A percentile compares a stretch with the other conserved stretches of the same genome.
Evolutionary conservation across 306 rosid species (phyloP).

Genomic region (Trifolium repens): DNA sequence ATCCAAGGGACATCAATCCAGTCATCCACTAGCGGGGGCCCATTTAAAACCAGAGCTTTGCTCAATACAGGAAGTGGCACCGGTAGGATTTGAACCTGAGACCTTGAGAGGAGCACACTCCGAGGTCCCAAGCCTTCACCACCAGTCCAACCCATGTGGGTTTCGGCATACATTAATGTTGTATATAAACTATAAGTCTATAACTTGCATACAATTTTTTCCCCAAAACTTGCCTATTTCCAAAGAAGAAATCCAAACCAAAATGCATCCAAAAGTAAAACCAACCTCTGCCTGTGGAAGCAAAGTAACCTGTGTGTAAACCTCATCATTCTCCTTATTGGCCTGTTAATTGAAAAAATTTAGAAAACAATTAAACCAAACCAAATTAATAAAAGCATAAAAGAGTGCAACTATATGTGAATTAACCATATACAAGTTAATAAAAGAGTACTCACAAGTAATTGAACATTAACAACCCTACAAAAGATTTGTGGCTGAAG

Average conservation of each 20-base stretch:
- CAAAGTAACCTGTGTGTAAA: constrained; percentile 83
- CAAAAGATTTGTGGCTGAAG: constrained; percentile 92
- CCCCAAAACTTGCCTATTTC: neutral
- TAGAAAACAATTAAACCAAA: constrained; percentile 22
- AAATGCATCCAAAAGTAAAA: constrained; percentile 34
- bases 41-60: too few relatives aligned
- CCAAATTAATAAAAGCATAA: constrained; percentile 14
- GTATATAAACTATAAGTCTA: neutral
- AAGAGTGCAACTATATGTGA: constrained; percentile 33
- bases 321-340: constrained; percentile 97
- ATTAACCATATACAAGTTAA: constrained; percentile 31
- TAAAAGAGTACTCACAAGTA: constrained; percentile 64
- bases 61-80: too few relatives aligned
- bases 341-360: constrained; percentile 54
- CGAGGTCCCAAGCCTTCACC: too few relatives aligned
- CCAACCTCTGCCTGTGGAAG: constrained; percentile 87
- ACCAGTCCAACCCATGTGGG: too few relatives aligned
- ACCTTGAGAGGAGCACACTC: too few relatives aligned
- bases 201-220: neutral
- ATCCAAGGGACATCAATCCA: too few relatives aligned
- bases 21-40: too few relatives aligned
- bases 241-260: constrained; percentile 16
- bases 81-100: too few relatives aligned
- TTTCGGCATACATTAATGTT: neutral
- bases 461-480: constrained; percentile 79